Evolutionary conservation across 2,329 filamentous ascomycete genomes (phyloP).

Genomic region (Hymenoscyphus fraxineus): DNA sequence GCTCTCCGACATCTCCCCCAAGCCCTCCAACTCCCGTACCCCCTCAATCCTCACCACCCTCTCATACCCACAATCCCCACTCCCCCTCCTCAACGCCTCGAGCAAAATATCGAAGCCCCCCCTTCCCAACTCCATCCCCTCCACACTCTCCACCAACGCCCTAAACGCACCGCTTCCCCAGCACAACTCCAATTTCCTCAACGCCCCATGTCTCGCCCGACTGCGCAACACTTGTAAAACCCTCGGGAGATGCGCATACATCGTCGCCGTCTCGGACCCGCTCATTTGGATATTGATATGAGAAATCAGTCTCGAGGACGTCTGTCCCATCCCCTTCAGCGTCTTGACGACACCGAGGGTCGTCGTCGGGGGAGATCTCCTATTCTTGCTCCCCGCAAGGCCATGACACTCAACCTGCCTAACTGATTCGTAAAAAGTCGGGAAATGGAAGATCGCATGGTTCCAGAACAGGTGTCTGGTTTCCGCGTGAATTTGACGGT

Average conservation of each 20-base stretch:
- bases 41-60: not conserved
- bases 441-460: conserved; percentile 18
- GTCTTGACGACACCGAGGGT: not conserved
- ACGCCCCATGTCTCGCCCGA: conserved; percentile 3
- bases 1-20: not conserved
- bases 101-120: not conserved
- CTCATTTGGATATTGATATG: conserved; percentile 2
- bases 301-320: not conserved
- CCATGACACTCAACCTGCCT: too few species aligned
- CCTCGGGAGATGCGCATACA: not conserved
- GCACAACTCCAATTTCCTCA: not conserved
- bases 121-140: not conserved
- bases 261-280: not conserved
- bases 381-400: too few species aligned
- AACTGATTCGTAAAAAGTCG: not conserved
- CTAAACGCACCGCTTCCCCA: not conserved
- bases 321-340: conserved; percentile 18
- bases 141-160: not conserved
- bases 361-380: not conserved
- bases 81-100: conserved; percentile 1
- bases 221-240: not conserved
- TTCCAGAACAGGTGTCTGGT: conserved; percentile 21
- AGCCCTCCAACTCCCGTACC: not conserved
- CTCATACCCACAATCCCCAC: conserved; percentile 3
- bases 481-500: conserved; percentile 26